These are phyloP conservation scores for Aspergillus spinulosporus DNA, from an alignment of 2,329 filamentous ascomycete genomes.

Conservation along the genomic window DNA sequence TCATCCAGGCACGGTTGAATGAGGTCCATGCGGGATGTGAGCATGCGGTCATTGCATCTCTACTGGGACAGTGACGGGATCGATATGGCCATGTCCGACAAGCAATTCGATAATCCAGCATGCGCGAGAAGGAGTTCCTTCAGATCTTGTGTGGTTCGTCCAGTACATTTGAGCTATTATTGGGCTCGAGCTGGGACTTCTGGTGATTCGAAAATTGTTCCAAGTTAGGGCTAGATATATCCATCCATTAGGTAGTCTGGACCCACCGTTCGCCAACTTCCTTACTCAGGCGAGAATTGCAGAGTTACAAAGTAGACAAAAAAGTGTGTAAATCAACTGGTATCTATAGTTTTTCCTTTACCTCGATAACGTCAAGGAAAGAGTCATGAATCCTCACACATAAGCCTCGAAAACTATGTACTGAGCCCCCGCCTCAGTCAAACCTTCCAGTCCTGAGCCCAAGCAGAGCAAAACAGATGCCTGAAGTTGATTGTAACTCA, in stretches of 20 bases:
- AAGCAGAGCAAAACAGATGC: neutral
- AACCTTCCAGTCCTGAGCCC: neutral
- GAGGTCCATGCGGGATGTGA: neutral
- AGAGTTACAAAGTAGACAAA: too few relatives aligned
- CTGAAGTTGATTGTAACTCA: neutral
- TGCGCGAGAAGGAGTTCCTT: too few relatives aligned
- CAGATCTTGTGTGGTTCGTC: too few relatives aligned
- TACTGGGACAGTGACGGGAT: neutral
- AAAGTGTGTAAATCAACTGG: constrained; percentile 23
- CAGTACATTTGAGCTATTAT: too few relatives aligned
- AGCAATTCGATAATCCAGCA: neutral
- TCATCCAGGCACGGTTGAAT: neutral
- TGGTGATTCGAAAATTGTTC: too few relatives aligned
- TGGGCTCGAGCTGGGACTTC: too few relatives aligned
- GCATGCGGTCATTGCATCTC: neutral
- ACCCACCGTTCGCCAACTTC: too few relatives aligned
- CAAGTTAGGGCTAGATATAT: too few relatives aligned
- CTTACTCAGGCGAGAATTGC: neutral
- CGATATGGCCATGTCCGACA: constrained; percentile 5
- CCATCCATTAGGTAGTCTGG: too few relatives aligned
- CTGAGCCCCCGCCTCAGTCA: neutral
- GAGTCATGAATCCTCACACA: constrained; percentile 33
- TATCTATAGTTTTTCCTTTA: constrained; percentile 33
- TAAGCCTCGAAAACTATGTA: constrained; percentile 20
- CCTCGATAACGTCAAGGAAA: constrained; percentile 22